Percentiles rank a stretch among this genome's conserved stretches.
Evolutionary conservation across 139 green algal genomes (phyloP).

Genomic region (Chlamydomonas incerta): DNA sequence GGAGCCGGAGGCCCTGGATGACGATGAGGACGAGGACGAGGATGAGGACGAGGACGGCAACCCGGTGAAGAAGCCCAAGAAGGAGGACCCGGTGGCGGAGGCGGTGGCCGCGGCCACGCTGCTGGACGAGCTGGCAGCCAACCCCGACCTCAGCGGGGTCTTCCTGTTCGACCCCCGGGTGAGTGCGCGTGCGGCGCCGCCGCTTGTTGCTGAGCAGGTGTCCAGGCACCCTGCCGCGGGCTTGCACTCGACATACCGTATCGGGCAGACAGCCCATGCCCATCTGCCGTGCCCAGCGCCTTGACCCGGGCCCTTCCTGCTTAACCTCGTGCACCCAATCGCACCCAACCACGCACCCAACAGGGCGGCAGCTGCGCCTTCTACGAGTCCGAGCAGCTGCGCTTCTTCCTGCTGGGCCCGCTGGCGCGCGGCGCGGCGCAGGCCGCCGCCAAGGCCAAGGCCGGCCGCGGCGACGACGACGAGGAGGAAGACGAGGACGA

Average conservation of each 20-base stretch:
- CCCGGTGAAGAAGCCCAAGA: neutral
- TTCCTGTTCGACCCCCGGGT: slow-evolving; percentile 37
- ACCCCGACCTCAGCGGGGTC: slow-evolving; percentile 2
- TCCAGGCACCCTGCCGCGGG: too few relatives aligned
- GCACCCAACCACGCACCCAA: too few relatives aligned
- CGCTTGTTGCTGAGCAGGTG: too few relatives aligned
- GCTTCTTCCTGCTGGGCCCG: slow-evolving; percentile 10
- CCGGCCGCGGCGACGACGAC: neutral
- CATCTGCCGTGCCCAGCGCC: too few relatives aligned
- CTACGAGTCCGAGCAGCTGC: slow-evolving; percentile 12
- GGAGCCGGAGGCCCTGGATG: neutral
- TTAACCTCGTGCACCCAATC: too few relatives aligned
- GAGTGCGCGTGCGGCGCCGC: too few relatives aligned
- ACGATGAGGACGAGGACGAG: neutral
- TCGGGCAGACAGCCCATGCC: too few relatives aligned
- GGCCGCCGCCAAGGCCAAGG: slow-evolving; percentile 16
- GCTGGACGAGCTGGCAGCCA: neutral
- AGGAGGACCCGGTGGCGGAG: neutral
- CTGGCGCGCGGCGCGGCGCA: neutral
- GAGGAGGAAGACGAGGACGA: neutral
- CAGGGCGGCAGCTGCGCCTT: slow-evolving; percentile 11
- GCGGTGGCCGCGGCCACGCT: slow-evolving; percentile 1
- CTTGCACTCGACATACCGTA: too few relatives aligned
- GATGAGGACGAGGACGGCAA: neutral
- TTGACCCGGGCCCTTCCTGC: too few relatives aligned